Base-by-base conservation (phyloP, 1,284 basidiomycete species). In the Boletus smithii region DNA sequence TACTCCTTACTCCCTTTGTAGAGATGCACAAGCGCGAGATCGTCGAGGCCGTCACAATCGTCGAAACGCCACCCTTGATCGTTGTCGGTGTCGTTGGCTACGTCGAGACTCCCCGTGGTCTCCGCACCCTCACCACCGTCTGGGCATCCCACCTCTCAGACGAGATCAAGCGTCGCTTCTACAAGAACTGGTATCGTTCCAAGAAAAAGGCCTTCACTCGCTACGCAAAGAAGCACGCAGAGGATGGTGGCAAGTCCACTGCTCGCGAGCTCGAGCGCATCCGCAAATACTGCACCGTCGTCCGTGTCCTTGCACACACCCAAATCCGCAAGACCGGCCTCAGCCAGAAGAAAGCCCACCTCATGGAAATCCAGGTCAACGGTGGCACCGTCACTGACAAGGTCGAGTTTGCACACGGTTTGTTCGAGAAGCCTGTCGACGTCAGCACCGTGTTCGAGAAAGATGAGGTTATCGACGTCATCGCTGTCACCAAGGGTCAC, bases 141-240 rank as follows among this genome's bases (percentile, higher is more conserved):
- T 98, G 75, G 94, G 91, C 75, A 58, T 94, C 76, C 56, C 88
- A 81, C 71, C 88, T 79, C 63, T 92, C 77, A 54, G 91, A 79
- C 69, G 95, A 98, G 73, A 73, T 99, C 70, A 98, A 97, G 79
- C 91, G 97, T 69, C 86, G 97, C 66, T 98, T 99, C 89, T 97
- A 98, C 90, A 97, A 95, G 85, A 99, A 98, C 86, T 99, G 97
- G 97, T 99, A 99, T 83, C 88, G 92, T 65, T 95, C 92, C 53
- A 99, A 99, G 91, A 99, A 98, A 86, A 99, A 99, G 87, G 95
- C 95, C 40, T 98, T 98, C 84, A 98, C 95, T 66, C 87, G 87
- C 59, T 95, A 98, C 76, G 95, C 95, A 71, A 97, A 97, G 88
- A 98, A 97, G 81, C 90, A 97, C 73, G 90, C 95, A 49, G 95